Percentiles rank a stretch among this genome's conserved stretches.
phyloP scores from a whole-genome alignment of 306 rosid species.

The Quercus bicolor region DNA sequence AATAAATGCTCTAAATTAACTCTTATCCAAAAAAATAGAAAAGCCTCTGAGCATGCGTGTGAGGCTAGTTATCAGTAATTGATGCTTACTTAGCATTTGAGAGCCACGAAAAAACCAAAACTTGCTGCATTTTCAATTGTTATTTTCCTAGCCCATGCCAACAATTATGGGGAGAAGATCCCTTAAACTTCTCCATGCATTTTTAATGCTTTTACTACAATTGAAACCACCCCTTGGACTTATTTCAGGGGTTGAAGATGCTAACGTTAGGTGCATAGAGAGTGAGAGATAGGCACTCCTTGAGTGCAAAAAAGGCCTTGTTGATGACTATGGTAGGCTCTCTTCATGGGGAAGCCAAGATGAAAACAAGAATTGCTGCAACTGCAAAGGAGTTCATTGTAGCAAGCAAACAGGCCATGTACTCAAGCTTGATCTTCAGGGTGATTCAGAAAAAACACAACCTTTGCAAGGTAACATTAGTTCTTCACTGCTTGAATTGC shows the following conservation, averaged over 20 bases:
- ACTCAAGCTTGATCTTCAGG: conserved; percentile 8
- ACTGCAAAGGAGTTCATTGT: conserved; percentile 23
- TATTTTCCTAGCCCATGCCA: too few species aligned
- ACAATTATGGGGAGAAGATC: too few species aligned
- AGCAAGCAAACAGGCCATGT: conserved; percentile 16
- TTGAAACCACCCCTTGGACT: background rate
- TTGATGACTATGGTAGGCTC: background rate
- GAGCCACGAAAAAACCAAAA: too few species aligned
- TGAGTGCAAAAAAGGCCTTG: background rate
- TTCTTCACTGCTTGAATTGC: background rate
- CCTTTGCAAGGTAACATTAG: background rate
- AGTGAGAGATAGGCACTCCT: conserved; percentile 8
- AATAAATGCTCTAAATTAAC: too few species aligned
- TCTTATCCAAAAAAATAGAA: too few species aligned
- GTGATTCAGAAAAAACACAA: background rate
- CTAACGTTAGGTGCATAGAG: background rate
- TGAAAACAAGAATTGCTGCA: conserved; percentile 16
- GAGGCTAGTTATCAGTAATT: too few species aligned
- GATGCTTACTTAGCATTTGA: too few species aligned
- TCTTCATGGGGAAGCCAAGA: background rate
- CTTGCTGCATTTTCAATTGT: too few species aligned
- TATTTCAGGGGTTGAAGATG: background rate
- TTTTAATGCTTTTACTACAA: too few species aligned
- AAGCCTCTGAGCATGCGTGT: too few species aligned
- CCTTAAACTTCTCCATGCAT: too few species aligned